Percentiles rank a stretch among this genome's conserved stretches.
Conservation (phyloP, 176 grass and related monocot genomes). For the Musa beccarii region DNA sequence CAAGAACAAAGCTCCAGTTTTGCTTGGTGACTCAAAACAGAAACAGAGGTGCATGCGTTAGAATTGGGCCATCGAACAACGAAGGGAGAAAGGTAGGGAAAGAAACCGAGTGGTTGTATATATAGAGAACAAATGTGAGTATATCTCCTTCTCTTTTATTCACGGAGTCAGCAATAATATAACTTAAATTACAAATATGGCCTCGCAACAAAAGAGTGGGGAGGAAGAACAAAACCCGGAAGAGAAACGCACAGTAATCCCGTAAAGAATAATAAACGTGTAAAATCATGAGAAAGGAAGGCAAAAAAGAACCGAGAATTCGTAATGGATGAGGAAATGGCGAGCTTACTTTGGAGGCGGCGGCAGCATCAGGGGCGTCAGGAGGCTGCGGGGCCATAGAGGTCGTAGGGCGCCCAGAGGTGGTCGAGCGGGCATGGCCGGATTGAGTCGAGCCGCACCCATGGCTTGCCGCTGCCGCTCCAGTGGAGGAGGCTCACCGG, state of each 20-base stretch:
- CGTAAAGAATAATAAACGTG: not conserved
- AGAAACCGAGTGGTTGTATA: no score
- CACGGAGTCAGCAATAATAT: not conserved
- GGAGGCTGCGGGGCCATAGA: not conserved
- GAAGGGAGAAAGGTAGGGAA: no score
- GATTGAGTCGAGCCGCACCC: slow-evolving; percentile 6
- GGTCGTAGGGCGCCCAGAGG: slow-evolving; percentile 9
- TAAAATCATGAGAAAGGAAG: not conserved
- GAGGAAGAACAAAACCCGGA: not conserved
- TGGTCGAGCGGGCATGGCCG: slow-evolving; percentile 1
- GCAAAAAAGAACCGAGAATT: not conserved
- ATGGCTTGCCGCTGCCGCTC: slow-evolving; percentile 14
- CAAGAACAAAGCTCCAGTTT: no score
- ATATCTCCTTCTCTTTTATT: not conserved
- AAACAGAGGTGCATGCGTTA: no score
- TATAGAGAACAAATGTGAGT: no score
- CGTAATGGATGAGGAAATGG: not conserved
- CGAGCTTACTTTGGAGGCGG: not conserved
- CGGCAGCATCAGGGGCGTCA: not conserved
- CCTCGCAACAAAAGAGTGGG: not conserved
- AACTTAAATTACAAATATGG: slow-evolving; percentile 7
- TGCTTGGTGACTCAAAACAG: no score
- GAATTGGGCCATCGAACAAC: no score
- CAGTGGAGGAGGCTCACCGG: slow-evolving; percentile 15
- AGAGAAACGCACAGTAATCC: not conserved